These are phyloP conservation scores for Nitzschia sp. DNA, from an alignment of 108 stramenopile species.

Conservation along the genomic window DNA sequence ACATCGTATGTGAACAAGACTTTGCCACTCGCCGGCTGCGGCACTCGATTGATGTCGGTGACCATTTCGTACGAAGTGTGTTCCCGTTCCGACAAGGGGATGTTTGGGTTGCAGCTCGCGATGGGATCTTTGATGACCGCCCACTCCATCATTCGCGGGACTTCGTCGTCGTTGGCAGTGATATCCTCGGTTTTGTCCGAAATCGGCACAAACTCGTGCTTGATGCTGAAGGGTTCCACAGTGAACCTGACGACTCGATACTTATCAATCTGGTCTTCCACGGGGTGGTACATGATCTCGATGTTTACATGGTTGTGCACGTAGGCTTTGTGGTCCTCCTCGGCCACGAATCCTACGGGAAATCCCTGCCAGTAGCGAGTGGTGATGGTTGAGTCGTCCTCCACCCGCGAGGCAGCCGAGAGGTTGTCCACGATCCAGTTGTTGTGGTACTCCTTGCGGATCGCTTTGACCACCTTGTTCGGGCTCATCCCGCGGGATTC, in stretches of 20 bases:
- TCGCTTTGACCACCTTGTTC: constrained; percentile 86
- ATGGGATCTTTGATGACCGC: constrained; percentile 80
- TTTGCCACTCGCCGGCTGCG: constrained; percentile 70
- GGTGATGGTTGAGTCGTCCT: constrained; percentile 68
- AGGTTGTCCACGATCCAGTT: constrained; percentile 99
- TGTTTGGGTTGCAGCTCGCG: constrained; percentile 56
- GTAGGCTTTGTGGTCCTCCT: constrained; percentile 72
- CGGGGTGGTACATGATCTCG: constrained; percentile 90
- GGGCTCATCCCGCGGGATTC: constrained; percentile 67
- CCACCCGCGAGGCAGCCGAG: constrained; percentile 82
- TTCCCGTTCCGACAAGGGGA: constrained; percentile 19
- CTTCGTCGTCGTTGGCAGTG: constrained; percentile 20
- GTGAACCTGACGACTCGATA: constrained; percentile 93
- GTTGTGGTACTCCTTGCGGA: constrained; percentile 93
- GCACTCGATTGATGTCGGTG: constrained; percentile 51
- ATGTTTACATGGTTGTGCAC: constrained; percentile 97
- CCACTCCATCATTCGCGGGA: neutral
- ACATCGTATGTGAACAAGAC: constrained; percentile 98
- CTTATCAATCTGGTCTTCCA: constrained; percentile 73
- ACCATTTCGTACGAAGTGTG: constrained; percentile 88
- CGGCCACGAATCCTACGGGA: constrained; percentile 88
- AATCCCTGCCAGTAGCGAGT: constrained; percentile 93
- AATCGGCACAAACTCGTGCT: constrained; percentile 80
- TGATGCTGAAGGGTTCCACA: constrained; percentile 95
- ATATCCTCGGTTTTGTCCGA: constrained; percentile 36